phyloP scores from a whole-genome alignment of 306 rosid species.

The Canavalia gladiata region DNA sequence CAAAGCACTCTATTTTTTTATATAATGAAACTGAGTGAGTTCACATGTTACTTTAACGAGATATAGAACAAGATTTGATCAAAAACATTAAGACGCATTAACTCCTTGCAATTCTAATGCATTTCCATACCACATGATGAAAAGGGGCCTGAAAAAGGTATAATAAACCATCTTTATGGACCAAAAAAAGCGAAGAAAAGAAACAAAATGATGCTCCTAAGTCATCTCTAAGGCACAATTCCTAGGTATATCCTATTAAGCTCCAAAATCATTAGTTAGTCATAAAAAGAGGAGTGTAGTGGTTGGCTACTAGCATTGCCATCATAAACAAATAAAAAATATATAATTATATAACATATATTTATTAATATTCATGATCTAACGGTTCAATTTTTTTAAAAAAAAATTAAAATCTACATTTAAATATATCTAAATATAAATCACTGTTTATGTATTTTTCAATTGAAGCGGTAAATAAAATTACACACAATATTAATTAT shows the following conservation, averaged over 20 bases:
- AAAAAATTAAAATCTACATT: too few species aligned
- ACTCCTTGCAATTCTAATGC: conserved; percentile 3
- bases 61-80: neutral
- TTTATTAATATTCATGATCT: too few species aligned
- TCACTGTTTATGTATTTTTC: too few species aligned
- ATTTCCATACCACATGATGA: conserved; percentile 36
- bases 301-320: too few species aligned
- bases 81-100: neutral
- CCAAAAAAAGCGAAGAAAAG: conserved; percentile 24
- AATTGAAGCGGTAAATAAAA: too few species aligned
- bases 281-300: conserved; percentile 18
- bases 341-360: too few species aligned
- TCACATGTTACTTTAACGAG: neutral
- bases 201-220: conserved; percentile 33
- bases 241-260: conserved; percentile 37
- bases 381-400: too few species aligned
- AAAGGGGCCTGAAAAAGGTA: conserved; percentile 20
- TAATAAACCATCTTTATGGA: conserved; percentile 27
- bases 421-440: too few species aligned
- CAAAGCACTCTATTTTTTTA: neutral
- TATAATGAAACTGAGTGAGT: neutral
- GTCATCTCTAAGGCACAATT: conserved; percentile 20
- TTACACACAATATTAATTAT: too few species aligned
- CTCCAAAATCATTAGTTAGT: conserved; percentile 31
- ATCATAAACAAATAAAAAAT: too few species aligned